Base-by-base conservation (phyloP, 2,329 filamentous ascomycete species). In the Penicillium olsonii region DNA sequence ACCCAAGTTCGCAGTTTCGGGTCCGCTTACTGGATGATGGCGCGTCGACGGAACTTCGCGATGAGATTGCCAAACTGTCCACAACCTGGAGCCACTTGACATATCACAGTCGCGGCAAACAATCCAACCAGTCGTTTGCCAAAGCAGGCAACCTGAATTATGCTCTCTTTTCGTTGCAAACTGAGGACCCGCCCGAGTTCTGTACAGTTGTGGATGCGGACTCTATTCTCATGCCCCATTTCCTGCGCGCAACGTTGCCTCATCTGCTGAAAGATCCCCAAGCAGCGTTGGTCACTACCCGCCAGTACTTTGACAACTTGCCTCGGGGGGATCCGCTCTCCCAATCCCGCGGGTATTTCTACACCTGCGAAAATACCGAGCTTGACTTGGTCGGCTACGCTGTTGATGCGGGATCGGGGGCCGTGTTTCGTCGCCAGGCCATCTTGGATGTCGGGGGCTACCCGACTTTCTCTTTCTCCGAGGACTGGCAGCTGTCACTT, bases 11-110 rank as follows among this genome's bases (percentile, higher is more conserved):
- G 26, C 71, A 73, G 1, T 83, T 78, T 62, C 73, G 81, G 11
- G 78, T 84, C 3, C 71, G 82, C 10, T 64, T 84, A 6, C 68
- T 83, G 3, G 82, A 84, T 42, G 82, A 84, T 55, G 80, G 76
- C 22, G 71, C 72, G 42, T 79, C 75, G 3, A 63, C 65, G 0
- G 67, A 68, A 2, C 68, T 84, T 2, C 53, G 63, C 10, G 57
- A 64, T n/a, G 68, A 68, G 2, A 61, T 79, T 19, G 59, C 68
- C 3, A 64, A 69, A 26, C 55, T 78, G 18, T 67, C 66, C 37
- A 53, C 65, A 24, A 68, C 66, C 8, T 78, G 74, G 47, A 72
- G 73, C 12, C 81, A 84, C 50, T 62, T 82, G 7, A 75, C 72
- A 55, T 84, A 84, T 65, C 74, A 78, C 61, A 74, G 79, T 2